Conservation (phyloP, 192 early-diverging fungal genomes). For the Lobosporangium transversale region DNA sequence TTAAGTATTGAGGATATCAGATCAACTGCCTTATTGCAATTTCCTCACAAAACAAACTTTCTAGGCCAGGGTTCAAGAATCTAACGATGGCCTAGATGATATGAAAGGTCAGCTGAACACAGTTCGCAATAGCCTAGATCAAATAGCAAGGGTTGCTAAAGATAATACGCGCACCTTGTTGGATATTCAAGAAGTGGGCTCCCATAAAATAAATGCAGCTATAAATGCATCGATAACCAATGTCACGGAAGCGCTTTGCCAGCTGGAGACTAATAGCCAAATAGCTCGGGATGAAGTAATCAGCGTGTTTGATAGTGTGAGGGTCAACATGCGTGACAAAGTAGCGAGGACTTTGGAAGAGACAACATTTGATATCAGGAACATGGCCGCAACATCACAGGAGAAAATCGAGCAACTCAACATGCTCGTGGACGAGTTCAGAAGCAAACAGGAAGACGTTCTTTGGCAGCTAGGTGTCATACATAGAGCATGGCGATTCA, state of each 20-base stretch:
- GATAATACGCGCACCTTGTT: slow-evolving; percentile 2
- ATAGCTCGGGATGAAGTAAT: slow-evolving; percentile 2
- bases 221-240: neutral
- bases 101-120: neutral
- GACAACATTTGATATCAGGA: slow-evolving; percentile 2
- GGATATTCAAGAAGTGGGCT: neutral
- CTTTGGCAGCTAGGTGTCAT: neutral
- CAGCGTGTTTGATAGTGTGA: neutral
- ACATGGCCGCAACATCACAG: slow-evolving; percentile 6
- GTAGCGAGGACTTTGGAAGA: neutral
- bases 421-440: slow-evolving; percentile 2
- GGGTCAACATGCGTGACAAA: neutral
- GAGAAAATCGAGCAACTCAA: slow-evolving; percentile 19
- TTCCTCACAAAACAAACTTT: no score
- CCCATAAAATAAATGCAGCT: neutral
- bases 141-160: neutral
- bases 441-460: neutral
- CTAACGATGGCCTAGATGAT: neutral
- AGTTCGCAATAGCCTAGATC: neutral
- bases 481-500: neutral
- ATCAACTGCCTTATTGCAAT: neutral
- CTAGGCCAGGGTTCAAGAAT: slow-evolving; percentile 7
- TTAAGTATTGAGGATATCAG: no score
- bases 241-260: neutral
- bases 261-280: neutral